Evolutionary conservation across 75 land plant species (phyloP).

Genomic region (Sequoia sempervirens): DNA sequence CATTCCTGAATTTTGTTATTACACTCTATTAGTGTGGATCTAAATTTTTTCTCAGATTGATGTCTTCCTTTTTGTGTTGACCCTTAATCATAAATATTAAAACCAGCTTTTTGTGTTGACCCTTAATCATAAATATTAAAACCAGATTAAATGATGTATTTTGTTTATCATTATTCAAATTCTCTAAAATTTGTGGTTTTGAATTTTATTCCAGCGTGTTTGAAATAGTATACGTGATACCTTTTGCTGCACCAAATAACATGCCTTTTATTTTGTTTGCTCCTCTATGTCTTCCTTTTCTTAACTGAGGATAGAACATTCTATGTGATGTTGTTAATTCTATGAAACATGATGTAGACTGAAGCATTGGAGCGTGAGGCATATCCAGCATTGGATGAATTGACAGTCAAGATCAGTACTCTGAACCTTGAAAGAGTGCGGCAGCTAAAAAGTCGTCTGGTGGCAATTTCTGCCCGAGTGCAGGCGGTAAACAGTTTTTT

Average conservation of each 20-base stretch:
- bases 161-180: neutral
- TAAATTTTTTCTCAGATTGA: neutral
- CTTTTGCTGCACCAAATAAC: neutral
- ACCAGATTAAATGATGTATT: neutral
- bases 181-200: neutral
- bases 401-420: conserved; percentile 73
- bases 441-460: conserved; percentile 63
- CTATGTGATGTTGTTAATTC: neutral
- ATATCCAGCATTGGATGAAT: conserved; percentile 65
- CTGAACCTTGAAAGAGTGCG: conserved; percentile 73
- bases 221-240: neutral
- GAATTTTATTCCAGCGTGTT: neutral
- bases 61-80: neutral
- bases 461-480: conserved; percentile 58
- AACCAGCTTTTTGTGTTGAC: neutral
- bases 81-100: conserved; percentile 1
- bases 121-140: neutral
- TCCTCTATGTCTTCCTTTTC: neutral
- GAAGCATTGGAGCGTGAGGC: conserved; percentile 51
- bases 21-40: neutral
- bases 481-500: conserved; percentile 53
- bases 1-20: neutral
- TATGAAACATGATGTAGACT: conserved; percentile 35
- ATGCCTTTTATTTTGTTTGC: neutral
- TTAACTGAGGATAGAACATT: neutral